Conservation (phyloP, 306 rosid genomes). For the Benincasa hispida region DNA sequence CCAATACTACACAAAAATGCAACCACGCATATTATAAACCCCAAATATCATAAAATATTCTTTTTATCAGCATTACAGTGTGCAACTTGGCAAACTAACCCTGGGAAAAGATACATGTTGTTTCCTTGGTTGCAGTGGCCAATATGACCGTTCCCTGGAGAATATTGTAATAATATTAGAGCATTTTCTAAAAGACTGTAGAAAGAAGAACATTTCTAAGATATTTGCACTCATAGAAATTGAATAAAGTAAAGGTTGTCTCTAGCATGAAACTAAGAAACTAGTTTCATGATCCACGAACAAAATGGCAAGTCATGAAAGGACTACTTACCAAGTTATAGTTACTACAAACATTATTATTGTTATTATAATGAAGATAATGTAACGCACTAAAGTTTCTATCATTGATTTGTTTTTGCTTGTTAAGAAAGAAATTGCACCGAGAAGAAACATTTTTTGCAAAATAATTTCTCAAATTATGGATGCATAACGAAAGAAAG, state of each 20-base stretch:
- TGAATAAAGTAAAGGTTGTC: neutral
- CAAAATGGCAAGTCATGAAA: neutral
- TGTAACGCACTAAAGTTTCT: neutral
- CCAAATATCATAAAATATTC: neutral
- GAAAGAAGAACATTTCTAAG: neutral
- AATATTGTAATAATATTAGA: neutral
- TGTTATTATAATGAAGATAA: neutral
- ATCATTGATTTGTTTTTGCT: neutral
- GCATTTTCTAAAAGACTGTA: neutral
- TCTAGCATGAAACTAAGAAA: neutral
- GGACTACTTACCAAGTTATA: neutral
- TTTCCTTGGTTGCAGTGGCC: constrained; percentile 99
- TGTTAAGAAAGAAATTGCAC: neutral
- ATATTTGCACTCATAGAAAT: neutral
- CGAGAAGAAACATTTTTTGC: neutral
- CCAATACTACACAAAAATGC: constrained; percentile 63
- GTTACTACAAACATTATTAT: neutral
- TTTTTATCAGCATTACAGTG: neutral
- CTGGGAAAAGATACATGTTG: constrained; percentile 99
- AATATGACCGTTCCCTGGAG: constrained; percentile 59
- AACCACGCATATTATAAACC: neutral
- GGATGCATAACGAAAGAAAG: neutral
- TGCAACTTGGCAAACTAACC: constrained; percentile 38
- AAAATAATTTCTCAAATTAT: neutral
- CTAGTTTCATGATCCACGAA: neutral